Conservation (phyloP, 305 asterid species). For the Caryopteris hybrid region DNA sequence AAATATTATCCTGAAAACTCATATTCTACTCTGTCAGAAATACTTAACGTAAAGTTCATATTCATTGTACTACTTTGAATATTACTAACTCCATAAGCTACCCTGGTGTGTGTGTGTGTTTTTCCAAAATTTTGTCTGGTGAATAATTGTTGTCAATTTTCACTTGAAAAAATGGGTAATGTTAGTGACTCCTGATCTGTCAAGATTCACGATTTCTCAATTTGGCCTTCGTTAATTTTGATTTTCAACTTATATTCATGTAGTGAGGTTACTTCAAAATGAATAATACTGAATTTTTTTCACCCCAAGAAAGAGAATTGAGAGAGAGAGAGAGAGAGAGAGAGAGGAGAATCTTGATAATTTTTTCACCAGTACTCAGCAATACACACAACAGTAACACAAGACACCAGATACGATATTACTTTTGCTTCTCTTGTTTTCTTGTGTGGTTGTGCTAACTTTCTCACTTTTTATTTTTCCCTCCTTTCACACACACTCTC, state of each 20-base stretch:
- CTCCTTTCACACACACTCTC: conserved; percentile 9
- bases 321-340: neutral
- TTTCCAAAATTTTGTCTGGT: neutral
- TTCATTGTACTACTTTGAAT: neutral
- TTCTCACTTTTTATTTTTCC: conserved; percentile 13
- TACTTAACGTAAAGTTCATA: neutral
- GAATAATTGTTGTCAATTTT: neutral
- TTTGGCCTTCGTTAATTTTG: neutral
- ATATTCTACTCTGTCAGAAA: neutral
- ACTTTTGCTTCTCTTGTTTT: conserved; percentile 29
- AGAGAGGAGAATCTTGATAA: conserved; percentile 23
- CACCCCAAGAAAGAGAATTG: neutral
- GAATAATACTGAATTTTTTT: too few species aligned
- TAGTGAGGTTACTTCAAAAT: too few species aligned
- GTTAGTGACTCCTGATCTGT: neutral
- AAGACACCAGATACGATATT: conserved; percentile 18
- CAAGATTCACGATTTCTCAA: neutral
- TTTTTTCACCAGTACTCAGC: conserved; percentile 5
- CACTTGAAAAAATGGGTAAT: neutral
- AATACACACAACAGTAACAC: too few species aligned
- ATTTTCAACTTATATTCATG: too few species aligned
- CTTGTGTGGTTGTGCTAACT: conserved; percentile 4
- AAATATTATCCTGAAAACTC: neutral
- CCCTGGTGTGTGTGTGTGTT: too few species aligned
- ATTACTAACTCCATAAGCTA: neutral